These are phyloP conservation scores for Plasmopara viticola DNA, from an alignment of 352 stramenopile species.

Conservation along the genomic window DNA sequence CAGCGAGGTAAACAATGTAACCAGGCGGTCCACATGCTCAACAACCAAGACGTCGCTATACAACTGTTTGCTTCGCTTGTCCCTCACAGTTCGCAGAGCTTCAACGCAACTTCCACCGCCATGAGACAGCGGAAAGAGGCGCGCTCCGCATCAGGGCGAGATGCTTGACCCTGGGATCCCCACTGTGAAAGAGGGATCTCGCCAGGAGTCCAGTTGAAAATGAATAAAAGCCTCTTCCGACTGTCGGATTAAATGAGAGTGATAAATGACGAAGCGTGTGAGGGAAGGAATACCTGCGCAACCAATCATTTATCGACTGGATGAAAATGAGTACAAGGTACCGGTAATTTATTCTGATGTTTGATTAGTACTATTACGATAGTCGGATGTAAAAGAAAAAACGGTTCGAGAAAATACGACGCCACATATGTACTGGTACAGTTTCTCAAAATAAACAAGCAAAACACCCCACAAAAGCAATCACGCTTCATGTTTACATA, in stretches of 20 bases:
- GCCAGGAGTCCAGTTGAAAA: conserved; percentile 70
- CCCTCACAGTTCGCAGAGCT: conserved; percentile 57
- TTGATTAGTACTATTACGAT: no score
- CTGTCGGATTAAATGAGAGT: background rate
- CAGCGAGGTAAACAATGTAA: conserved; percentile 26
- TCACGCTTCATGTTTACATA: no score
- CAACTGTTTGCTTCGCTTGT: conserved; percentile 89
- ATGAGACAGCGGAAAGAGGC: conserved; percentile 19
- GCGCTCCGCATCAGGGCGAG: conserved; percentile 56
- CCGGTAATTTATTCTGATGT: no score
- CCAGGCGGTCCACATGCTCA: conserved; percentile 72
- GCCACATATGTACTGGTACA: no score
- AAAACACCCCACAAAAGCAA: no score
- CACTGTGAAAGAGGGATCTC: conserved; percentile 82
- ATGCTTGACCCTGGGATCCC: conserved; percentile 77
- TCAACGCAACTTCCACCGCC: conserved; percentile 4
- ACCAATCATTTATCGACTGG: background rate
- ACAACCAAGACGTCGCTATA: conserved; percentile 85
- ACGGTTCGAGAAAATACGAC: no score
- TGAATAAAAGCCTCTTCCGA: background rate
- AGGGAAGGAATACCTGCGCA: background rate
- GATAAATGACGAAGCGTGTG: background rate
- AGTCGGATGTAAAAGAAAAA: no score
- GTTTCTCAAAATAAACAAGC: no score
- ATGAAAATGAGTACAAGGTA: no score